These are phyloP conservation scores for Tylopilus sp. DNA, from an alignment of 768 basidiomycete genomes.

Conservation along the genomic window DNA sequence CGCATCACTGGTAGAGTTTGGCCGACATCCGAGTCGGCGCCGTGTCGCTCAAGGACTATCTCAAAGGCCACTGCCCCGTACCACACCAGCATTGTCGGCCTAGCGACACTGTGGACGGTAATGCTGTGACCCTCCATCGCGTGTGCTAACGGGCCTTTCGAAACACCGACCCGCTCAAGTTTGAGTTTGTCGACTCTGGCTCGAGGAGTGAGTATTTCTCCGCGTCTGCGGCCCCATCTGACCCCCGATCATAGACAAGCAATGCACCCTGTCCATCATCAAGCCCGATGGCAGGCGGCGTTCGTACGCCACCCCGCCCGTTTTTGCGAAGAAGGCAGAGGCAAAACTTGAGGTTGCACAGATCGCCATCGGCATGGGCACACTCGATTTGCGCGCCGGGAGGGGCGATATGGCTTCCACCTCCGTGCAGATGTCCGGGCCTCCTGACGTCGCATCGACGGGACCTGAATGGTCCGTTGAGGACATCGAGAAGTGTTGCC, in stretches of 20 bases:
- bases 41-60: conserved; percentile 27
- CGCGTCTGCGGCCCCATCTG: not conserved
- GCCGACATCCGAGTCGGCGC: conserved; percentile 27
- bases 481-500: conserved; percentile 53
- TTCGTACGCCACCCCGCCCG: conserved; percentile 50
- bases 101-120: conserved; percentile 9
- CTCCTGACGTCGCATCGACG: not conserved
- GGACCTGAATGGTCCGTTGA: conserved; percentile 28
- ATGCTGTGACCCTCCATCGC: conserved; percentile 38
- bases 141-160: conserved; percentile 42
- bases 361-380: conserved; percentile 58
- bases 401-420: conserved; percentile 37
- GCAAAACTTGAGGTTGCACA: conserved; percentile 52
- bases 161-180: conserved; percentile 40
- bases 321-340: conserved; percentile 45
- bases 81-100: not conserved
- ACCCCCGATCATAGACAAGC: conserved; percentile 41
- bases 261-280: conserved; percentile 60
- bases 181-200: conserved; percentile 43
- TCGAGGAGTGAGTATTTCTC: conserved; percentile 32
- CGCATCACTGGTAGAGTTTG: conserved; percentile 28
- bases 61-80: conserved; percentile 1
- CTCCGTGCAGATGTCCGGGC: not conserved
- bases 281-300: conserved; percentile 49
- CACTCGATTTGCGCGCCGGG: conserved; percentile 51